Percentiles rank a stretch among this genome's conserved stretches.
phyloP scores from a whole-genome alignment of 148 eudicot genomes.

The Dianthus caryophyllus region DNA sequence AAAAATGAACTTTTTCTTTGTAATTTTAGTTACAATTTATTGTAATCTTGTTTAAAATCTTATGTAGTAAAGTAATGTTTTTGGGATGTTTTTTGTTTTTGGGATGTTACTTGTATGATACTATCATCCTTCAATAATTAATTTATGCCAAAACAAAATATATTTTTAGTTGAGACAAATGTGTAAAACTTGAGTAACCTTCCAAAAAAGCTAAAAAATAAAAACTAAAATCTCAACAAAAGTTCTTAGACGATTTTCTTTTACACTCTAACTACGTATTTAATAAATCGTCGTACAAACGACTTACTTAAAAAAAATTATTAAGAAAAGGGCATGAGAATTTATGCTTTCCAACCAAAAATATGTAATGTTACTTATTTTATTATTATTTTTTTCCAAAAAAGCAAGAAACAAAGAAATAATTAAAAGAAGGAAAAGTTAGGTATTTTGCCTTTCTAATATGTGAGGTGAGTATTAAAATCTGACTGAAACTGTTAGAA shows the following conservation, averaged over 20 bases:
- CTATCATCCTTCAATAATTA: not conserved
- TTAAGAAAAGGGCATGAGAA: not conserved
- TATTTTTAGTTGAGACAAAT: not conserved
- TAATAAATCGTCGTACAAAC: too few species aligned
- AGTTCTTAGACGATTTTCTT: too few species aligned
- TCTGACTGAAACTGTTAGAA: not conserved
- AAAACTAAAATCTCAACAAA: too few species aligned
- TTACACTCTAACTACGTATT: too few species aligned
- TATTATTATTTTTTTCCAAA: not conserved
- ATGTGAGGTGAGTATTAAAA: not conserved
- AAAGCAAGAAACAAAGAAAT: conserved; percentile 13
- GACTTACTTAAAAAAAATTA: not conserved
- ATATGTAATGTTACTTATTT: too few species aligned
- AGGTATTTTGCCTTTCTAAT: conserved; percentile 5
- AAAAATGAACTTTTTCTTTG: not conserved
- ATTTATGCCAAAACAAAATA: conserved; percentile 7
- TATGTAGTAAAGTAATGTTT: too few species aligned
- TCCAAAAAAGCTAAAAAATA: not conserved
- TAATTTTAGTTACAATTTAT: too few species aligned
- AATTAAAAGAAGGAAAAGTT: conserved; percentile 6
- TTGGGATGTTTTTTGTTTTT: conserved; percentile 6
- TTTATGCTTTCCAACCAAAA: not conserved
- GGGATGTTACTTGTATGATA: conserved; percentile 8
- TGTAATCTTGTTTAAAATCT: not conserved
- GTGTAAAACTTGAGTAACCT: not conserved